These are phyloP conservation scores for Amauroascus verrucosus DNA, from an alignment of 2,329 filamentous ascomycete genomes.

Conservation along the genomic window DNA sequence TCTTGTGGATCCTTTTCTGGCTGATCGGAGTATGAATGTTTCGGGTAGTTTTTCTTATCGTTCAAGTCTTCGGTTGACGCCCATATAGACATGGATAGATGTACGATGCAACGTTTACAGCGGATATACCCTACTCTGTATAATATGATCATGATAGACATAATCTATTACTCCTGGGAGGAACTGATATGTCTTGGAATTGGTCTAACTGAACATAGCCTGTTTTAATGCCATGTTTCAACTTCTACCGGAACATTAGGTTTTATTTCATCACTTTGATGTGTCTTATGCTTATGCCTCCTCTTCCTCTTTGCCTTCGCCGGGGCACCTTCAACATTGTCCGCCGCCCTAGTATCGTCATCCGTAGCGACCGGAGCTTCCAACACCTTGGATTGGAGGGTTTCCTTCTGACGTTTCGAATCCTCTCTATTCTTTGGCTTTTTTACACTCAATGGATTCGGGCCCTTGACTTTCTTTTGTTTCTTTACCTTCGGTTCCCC, in stretches of 20 bases:
- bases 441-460: conserved; percentile 41
- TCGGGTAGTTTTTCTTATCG: not conserved
- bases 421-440: conserved; percentile 35
- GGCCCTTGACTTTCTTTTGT: conserved; percentile 36
- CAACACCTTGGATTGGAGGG: not conserved
- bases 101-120: conserved; percentile 3
- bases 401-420: conserved; percentile 13
- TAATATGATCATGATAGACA: conserved; percentile 2
- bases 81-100: not conserved
- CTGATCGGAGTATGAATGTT: not conserved
- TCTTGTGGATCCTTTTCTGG: not conserved
- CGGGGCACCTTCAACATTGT: conserved; percentile 3
- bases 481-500: conserved; percentile 24
- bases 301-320: conserved; percentile 19
- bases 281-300: conserved; percentile 16
- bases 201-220: not conserved
- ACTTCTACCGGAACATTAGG: conserved; percentile 7
- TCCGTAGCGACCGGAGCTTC: not conserved
- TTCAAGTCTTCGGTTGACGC: not conserved
- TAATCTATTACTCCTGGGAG: not conserved
- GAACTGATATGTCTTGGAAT: not conserved
- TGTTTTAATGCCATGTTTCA: conserved; percentile 11
- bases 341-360: not conserved
- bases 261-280: conserved; percentile 3
- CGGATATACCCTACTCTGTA: conserved; percentile 13